Evolutionary conservation across 2,329 filamentous ascomycete genomes (phyloP).

Genomic region (Cladophialophora yegresii): DNA sequence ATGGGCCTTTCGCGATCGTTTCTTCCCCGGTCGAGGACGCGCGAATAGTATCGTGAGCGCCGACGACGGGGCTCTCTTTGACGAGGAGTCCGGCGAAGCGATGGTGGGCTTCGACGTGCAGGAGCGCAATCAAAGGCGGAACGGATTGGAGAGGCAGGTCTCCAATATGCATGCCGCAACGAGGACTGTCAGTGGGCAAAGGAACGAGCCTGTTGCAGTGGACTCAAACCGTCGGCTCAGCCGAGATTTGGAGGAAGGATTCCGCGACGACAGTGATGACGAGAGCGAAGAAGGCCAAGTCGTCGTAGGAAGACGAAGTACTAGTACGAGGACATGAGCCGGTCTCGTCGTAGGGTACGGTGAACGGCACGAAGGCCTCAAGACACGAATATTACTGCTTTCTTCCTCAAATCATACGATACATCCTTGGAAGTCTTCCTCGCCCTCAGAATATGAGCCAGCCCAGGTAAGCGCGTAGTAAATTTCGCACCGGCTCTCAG

Average conservation of each 20-base stretch:
- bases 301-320: slow-evolving; percentile 31
- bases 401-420: background rate
- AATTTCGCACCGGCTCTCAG: background rate
- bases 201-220: background rate
- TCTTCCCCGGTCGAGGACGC: slow-evolving; percentile 9
- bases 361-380: background rate
- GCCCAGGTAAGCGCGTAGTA: background rate
- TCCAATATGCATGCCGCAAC: slow-evolving; percentile 34
- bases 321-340: slow-evolving; percentile 8
- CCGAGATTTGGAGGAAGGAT: slow-evolving; percentile 75
- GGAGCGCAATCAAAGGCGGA: slow-evolving; percentile 46
- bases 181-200: slow-evolving; percentile 29
- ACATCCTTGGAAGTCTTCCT: background rate
- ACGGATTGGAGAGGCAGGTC: slow-evolving; percentile 42
- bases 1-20: slow-evolving; percentile 45
- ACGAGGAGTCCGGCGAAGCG: slow-evolving; percentile 66
- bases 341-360: background rate
- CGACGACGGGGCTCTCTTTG: slow-evolving; percentile 61
- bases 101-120: slow-evolving; percentile 56
- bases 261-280: slow-evolving; percentile 71
- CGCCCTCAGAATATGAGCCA: background rate
- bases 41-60: slow-evolving; percentile 43
- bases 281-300: slow-evolving; percentile 43
- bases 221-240: slow-evolving; percentile 66
- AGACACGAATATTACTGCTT: background rate